Evolutionary conservation across 495 filamentous ascomycete species (phyloP), one percentile per base, ranked within the genome.

Genomic region (Physcia stellaris): DNA sequence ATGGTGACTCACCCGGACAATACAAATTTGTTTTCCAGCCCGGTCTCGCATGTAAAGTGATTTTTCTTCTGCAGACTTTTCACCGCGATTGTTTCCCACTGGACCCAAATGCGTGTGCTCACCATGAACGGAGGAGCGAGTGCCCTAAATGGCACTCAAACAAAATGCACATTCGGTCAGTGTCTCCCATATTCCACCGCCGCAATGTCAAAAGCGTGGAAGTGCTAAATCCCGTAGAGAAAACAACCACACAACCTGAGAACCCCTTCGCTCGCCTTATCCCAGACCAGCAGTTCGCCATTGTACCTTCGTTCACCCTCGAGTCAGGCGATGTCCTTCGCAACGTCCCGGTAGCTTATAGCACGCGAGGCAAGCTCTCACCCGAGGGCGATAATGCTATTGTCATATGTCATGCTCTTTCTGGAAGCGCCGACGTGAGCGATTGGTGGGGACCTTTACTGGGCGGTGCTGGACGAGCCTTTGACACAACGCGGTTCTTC

Each of bases 361-460:
- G 83, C 43, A 85, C 80, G 0, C 70, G 79, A 32, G 90, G 90
- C 44, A 66, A 67, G 35, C 69, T 98, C 17, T 80, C 82, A 0
- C 67, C 80, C 17, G 61, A 73, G 22, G 64, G 71, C 29, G 82
- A 94, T 64, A 98, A 98, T 74, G 85, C 71, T 39, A 77, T 98
- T 77, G 80, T 98, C 36, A 93, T 98, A 48, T 98, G 90, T 59
- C 90, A 98, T 63, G 90, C 90, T 28, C 61, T 98, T 47, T 94
- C 90, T 24, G 90, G 90, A 35, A 94, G 87, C 48, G 86, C 90
- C 39, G 90, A 98, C 63, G 90, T 95, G 20, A 73, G 75, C 42
- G 90, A 98, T 62, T 98, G 90, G 90, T 98, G 90, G 90, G 90
- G 90, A 5, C 90, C 90, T 13, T 68, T 98, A 16, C 73, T 96